These are phyloP conservation scores for Monosporozyma aerobia DNA, from an alignment of 805 yeast species.

Conservation along the genomic window DNA sequence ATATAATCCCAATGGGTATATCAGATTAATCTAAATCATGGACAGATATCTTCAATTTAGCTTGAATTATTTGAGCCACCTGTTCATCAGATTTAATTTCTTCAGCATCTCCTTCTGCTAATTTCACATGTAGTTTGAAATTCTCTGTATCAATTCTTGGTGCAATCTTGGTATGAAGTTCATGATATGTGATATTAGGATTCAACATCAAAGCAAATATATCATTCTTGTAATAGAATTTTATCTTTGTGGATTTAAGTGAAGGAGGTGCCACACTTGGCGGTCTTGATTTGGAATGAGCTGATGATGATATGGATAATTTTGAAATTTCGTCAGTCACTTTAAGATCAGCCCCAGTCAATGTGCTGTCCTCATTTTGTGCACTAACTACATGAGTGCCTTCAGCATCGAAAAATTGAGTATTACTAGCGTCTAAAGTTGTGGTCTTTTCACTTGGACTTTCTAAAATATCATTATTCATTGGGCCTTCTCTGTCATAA, in stretches of 20 bases:
- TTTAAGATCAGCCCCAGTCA: slow-evolving; percentile 27
- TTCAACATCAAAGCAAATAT: slow-evolving; percentile 63
- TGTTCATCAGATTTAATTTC: slow-evolving; percentile 30
- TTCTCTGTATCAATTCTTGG: slow-evolving; percentile 38
- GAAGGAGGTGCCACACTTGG: slow-evolving; percentile 24
- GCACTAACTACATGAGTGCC: background rate
- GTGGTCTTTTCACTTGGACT: slow-evolving; percentile 5
- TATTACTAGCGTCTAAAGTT: slow-evolving; percentile 7
- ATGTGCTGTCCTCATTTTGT: slow-evolving; percentile 16
- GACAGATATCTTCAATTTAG: slow-evolving; percentile 32
- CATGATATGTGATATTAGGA: slow-evolving; percentile 38
- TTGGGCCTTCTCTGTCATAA: slow-evolving; percentile 24
- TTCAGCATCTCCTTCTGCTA: slow-evolving; percentile 26
- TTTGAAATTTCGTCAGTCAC: slow-evolving; percentile 21
- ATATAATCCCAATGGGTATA: background rate
- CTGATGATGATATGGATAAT: slow-evolving; percentile 14
- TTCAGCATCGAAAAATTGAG: background rate
- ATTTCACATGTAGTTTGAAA: slow-evolving; percentile 31
- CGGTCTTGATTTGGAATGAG: slow-evolving; percentile 23
- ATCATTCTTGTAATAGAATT: slow-evolving; percentile 72
- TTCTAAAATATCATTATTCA: background rate
- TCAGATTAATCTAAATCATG: slow-evolving; percentile 22
- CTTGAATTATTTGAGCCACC: slow-evolving; percentile 27
- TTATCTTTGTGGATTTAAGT: slow-evolving; percentile 41
- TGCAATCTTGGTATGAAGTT: slow-evolving; percentile 41